Conservation (phyloP, 1,139 yeast genomes). For the Yamadazyma membranifaciens region DNA sequence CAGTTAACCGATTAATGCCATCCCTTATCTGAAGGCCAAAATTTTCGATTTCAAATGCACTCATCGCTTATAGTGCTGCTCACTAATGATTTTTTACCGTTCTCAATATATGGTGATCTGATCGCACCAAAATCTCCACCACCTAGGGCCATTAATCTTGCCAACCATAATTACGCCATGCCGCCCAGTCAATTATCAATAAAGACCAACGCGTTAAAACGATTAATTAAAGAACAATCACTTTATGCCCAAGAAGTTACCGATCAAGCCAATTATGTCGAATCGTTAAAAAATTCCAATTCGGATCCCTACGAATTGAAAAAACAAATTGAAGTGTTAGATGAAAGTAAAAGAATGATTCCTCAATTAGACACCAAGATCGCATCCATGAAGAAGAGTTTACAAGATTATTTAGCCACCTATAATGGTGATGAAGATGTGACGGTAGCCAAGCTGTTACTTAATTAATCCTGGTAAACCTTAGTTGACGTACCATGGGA, state of each 20-base stretch:
- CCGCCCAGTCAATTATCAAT: constrained; percentile 77
- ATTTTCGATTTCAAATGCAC: background rate
- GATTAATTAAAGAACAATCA: constrained; percentile 70
- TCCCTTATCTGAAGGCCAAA: background rate
- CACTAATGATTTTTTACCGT: background rate
- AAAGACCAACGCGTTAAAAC: constrained; percentile 68
- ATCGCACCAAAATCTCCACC: too few species aligned
- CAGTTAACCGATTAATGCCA: constrained; percentile 4
- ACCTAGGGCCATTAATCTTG: too few species aligned
- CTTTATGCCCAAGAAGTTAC: constrained; percentile 63
- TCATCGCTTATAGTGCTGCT: background rate
- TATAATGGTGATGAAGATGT: constrained; percentile 52
- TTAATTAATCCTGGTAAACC: too few species aligned
- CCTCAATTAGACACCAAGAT: constrained; percentile 61
- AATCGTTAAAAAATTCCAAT: constrained; percentile 37
- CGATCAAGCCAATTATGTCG: constrained; percentile 57
- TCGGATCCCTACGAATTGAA: constrained; percentile 72
- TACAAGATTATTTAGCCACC: constrained; percentile 27
- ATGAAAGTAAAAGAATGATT: constrained; percentile 67
- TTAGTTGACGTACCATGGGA: too few species aligned
- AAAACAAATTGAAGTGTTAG: constrained; percentile 60
- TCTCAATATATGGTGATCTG: background rate
- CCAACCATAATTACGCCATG: constrained; percentile 34
- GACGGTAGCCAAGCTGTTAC: constrained; percentile 35
- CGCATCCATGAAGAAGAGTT: constrained; percentile 44